Evolutionary conservation across 164 flowering plant species (phyloP).

Genomic region (Sextonia rubra): DNA sequence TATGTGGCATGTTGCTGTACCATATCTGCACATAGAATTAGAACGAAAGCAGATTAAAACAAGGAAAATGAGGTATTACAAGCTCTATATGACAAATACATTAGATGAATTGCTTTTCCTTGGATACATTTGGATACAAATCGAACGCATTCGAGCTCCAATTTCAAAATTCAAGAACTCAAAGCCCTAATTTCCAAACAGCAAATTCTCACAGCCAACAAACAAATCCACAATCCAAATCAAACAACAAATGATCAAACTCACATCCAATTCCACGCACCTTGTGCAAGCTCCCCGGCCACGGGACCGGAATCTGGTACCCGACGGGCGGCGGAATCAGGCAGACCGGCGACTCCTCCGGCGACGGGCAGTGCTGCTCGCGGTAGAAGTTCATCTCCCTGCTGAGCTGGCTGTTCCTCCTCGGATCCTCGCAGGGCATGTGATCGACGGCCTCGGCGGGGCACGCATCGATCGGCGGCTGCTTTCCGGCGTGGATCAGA

Average conservation of each 20-base stretch:
- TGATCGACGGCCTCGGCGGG: conserved; percentile 68
- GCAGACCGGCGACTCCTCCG: conserved; percentile 72
- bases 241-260: too few relatives aligned
- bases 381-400: conserved; percentile 89
- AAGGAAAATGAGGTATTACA: neutral
- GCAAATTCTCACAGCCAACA: neutral
- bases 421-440: conserved; percentile 98
- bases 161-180: neutral
- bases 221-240: too few relatives aligned
- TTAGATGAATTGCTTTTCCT: neutral
- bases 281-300: conserved; percentile 93
- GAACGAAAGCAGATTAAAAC: neutral
- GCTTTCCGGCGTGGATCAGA: conserved; percentile 42
- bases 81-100: too few relatives aligned
- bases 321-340: conserved; percentile 80
- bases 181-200: neutral
- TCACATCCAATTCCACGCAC: conserved; percentile 12
- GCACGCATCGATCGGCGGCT: conserved; percentile 53
- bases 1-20: conserved; percentile 93
- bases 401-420: conserved; percentile 80
- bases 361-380: conserved; percentile 83
- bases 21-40: conserved; percentile 76
- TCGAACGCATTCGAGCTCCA: neutral
- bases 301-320: conserved; percentile 65
- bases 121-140: neutral